A percentile compares a stretch with the other conserved stretches of the same genome.
These are phyloP conservation scores for Xylaria nigripes DNA, from an alignment of 495 filamentous ascomycete genomes.

Conservation along the genomic window DNA sequence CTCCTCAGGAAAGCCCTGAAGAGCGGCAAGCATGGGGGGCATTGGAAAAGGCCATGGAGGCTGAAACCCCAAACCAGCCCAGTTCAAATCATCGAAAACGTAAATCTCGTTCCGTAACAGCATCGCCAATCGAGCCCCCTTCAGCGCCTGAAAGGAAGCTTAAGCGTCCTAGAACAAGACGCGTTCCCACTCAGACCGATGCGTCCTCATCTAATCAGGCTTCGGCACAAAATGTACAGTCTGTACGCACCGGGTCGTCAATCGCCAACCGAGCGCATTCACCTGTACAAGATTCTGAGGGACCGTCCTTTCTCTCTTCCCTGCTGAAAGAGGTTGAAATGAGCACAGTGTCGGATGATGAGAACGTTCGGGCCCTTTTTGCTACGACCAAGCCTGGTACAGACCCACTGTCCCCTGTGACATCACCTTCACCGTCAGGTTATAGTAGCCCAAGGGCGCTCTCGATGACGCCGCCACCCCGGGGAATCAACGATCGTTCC, in stretches of 20 bases:
- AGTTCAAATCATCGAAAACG: slow-evolving; percentile 52
- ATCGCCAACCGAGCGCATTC: slow-evolving; percentile 27
- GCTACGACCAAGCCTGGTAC: slow-evolving; percentile 39
- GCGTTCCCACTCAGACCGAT: slow-evolving; percentile 29
- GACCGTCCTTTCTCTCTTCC: slow-evolving; percentile 65
- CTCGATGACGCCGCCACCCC: slow-evolving; percentile 63
- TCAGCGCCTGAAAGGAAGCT: slow-evolving; percentile 63
- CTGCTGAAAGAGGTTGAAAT: slow-evolving; percentile 81
- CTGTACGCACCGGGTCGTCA: slow-evolving; percentile 26
- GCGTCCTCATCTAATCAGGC: slow-evolving; percentile 40
- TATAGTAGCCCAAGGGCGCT: slow-evolving; percentile 60
- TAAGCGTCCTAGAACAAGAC: slow-evolving; percentile 70
- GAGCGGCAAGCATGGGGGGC: slow-evolving; percentile 83
- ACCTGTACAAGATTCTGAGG: slow-evolving; percentile 21
- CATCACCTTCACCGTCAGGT: slow-evolving; percentile 62
- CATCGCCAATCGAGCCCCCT: slow-evolving; percentile 59
- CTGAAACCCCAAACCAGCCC: slow-evolving; percentile 37
- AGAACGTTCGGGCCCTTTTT: slow-evolving; percentile 39
- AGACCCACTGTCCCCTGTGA: slow-evolving; percentile 59
- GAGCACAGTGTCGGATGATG: slow-evolving; percentile 48
- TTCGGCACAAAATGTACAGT: slow-evolving; percentile 31
- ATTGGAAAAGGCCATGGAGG: slow-evolving; percentile 72
- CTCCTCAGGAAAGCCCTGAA: slow-evolving; percentile 62
- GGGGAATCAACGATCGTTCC: slow-evolving; percentile 50
- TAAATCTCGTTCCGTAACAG: slow-evolving; percentile 61